Conservation (phyloP, 768 basidiomycete species). For the Podaxis pistillaris region DNA sequence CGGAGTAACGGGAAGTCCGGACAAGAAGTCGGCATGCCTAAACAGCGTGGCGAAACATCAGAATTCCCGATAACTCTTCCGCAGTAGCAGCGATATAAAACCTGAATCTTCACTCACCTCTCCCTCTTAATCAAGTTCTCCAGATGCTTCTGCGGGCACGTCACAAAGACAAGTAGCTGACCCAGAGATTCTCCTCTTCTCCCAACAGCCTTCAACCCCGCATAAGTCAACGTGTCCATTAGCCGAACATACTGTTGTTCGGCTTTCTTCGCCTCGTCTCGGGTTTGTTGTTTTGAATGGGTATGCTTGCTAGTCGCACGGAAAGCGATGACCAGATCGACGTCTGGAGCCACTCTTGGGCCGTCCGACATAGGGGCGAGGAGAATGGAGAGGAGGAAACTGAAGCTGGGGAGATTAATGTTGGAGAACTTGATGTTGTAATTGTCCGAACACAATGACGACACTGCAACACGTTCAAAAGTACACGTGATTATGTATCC, state of each 20-base stretch:
- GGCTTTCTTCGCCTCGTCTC: slow-evolving; percentile 61
- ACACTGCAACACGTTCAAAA: slow-evolving; percentile 3
- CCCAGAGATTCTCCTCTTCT: slow-evolving; percentile 75
- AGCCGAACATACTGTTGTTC: slow-evolving; percentile 69
- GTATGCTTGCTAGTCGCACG: slow-evolving; percentile 47
- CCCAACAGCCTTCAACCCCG: slow-evolving; percentile 70
- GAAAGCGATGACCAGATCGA: slow-evolving; percentile 77
- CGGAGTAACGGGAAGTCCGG: slow-evolving; percentile 61
- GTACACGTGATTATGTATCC: not conserved
- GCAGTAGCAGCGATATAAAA: not conserved
- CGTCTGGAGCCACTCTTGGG: slow-evolving; percentile 39
- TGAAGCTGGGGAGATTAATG: not conserved
- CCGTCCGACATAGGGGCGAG: slow-evolving; percentile 18
- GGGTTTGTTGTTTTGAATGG: slow-evolving; percentile 59
- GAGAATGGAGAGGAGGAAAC: not conserved
- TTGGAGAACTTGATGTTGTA: not conserved
- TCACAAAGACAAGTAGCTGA: slow-evolving; percentile 74
- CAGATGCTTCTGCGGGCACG: slow-evolving; percentile 62
- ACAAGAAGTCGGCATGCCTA: slow-evolving; percentile 77
- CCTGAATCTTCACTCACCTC: slow-evolving; percentile 48
- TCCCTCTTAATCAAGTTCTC: slow-evolving; percentile 68
- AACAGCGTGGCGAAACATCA: not conserved
- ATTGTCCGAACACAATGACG: slow-evolving; percentile 7
- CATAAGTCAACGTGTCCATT: slow-evolving; percentile 55
- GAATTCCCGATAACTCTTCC: not conserved